These are phyloP conservation scores for Trametes sp. DNA, from an alignment of 1,284 basidiomycete species.

Conservation along the genomic window DNA sequence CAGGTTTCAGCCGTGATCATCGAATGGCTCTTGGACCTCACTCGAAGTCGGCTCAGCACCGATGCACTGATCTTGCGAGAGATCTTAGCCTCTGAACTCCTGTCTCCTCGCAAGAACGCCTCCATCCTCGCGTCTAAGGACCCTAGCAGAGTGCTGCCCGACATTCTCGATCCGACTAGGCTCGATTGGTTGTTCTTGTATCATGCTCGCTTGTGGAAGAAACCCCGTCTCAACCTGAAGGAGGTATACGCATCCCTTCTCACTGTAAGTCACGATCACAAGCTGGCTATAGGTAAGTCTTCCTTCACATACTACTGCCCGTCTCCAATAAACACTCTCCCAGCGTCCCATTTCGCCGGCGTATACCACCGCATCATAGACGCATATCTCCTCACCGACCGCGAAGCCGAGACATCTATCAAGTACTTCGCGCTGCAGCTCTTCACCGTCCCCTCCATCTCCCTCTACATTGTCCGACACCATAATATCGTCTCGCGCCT, in stretches of 20 bases:
- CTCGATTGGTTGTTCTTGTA: constrained; percentile 81
- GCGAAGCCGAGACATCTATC: constrained; percentile 92
- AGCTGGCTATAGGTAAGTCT: constrained; percentile 74
- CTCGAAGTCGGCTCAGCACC: constrained; percentile 70
- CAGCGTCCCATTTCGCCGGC: constrained; percentile 84
- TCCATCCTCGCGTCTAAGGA: constrained; percentile 44
- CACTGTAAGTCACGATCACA: constrained; percentile 77
- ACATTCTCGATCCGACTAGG: constrained; percentile 63
- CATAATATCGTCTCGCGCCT: constrained; percentile 80
- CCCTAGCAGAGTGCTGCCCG: constrained; percentile 52
- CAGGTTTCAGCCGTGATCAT: constrained; percentile 86
- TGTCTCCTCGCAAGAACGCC: constrained; percentile 58
- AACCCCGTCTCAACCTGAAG: constrained; percentile 80
- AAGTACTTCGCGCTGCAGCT: constrained; percentile 92
- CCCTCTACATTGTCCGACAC: constrained; percentile 78
- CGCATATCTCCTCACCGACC: constrained; percentile 88
- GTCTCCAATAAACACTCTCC: constrained; percentile 11
- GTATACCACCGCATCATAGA: constrained; percentile 91
- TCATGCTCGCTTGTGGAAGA: constrained; percentile 87
- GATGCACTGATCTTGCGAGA: constrained; percentile 77
- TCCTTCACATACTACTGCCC: background rate
- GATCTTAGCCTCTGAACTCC: constrained; percentile 75
- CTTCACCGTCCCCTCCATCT: constrained; percentile 88
- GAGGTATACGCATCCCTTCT: constrained; percentile 85
- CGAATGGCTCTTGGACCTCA: constrained; percentile 87